Base-by-base conservation (phyloP, 75 land plant genomes). In the Cupressus sempervirens region DNA sequence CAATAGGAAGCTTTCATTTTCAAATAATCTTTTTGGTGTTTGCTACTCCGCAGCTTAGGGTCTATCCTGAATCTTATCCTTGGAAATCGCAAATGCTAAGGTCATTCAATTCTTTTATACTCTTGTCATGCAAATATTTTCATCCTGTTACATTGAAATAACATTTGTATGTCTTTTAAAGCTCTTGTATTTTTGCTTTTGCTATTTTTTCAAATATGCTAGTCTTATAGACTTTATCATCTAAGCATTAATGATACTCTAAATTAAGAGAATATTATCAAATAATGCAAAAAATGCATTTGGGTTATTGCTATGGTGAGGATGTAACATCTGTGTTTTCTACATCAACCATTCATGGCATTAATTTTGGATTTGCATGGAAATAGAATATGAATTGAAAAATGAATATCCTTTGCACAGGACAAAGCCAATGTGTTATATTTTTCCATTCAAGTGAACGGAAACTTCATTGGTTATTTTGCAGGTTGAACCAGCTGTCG, bases 401-500 rank as follows among this genome's bases (percentile, higher is more conserved):
- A 72, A 6, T 11, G 35, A 72, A 32, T 72, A 30, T 30, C 15
- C 74, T 72, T 30, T 32, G 11, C 74, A 72, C 30, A 36, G 35
- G 35, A 2, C 12, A 11, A 23, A 72, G 74, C 13, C 74, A 72
- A 72, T 29, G 74, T 72, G 0, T 13, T 12, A 72, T 32, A 35
- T 72, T 68, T 30, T 0, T 30, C 1, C n/a, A 32, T 2, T 72
- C 12, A 72, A 32, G 74, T 72, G 74, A 72, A 72, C 12, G 35
- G 74, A 72, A 72, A 10, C 68, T 72, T 72, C 36, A 30, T 32
- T 72, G 26, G 30, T 32, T 72, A 72, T 72, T 72, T 72, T 72
- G 35, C 74, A 72, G 74, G 74, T 72, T 32, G 74, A 72, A 15
- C 74, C 74, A 72, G 74, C 74, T 30, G 74, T 72, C 32, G 74